Evolutionary conservation across 148 eudicot genomes (phyloP), one percentile per base, ranked within the genome.

Genomic region (Amaranthus hypochondriacus): DNA sequence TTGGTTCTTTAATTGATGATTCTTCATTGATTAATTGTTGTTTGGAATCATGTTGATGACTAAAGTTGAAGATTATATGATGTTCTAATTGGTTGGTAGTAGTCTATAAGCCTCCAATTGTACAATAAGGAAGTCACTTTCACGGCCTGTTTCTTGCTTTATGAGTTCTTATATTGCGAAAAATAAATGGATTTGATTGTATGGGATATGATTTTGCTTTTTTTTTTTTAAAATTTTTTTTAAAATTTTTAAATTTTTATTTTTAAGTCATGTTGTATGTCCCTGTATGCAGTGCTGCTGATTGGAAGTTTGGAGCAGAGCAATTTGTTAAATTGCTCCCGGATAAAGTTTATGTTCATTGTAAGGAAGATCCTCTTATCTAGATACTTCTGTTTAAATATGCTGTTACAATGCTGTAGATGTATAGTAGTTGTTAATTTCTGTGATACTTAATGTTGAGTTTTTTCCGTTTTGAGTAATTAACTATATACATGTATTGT

Each of bases 301-400:
- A 95, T 80, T 95, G 99, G 99, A 92, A 87, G 81, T 95, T 89
- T 71, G 97, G 80, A 54, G 94, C 97, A 10, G 97, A 89, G 83
- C 94, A 87, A 79, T 95, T 92, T 79, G 96, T 92, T 46, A 81
- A 79, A 65, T 73, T 65, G 83, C 89, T 92, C 61, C 91, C 96
- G 39, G 94, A 90, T 81, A 90, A 86, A 95, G 91, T 95, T 48
- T 89, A 79, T 73, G 97, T 95, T 83, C 97, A 89, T 76, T 92
- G 99, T 95, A 89, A 92, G 98, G 67, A 77, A 58, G 48, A 18
- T 18, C 18, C 18, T 18, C 18, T 18, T 18, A 18, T 18, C 18
- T 18, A 18, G 18, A 11, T 75, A 58, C 5, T 9, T 12, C 28
- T 10, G 39, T 46, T 21, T 54, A n/a, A 3, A 1, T 4, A 3